A percentile compares a stretch with the other conserved stretches of the same genome.
Conservation (phyloP, 2,329 filamentous ascomycete genomes). For the Trichocomaceae sp. region DNA sequence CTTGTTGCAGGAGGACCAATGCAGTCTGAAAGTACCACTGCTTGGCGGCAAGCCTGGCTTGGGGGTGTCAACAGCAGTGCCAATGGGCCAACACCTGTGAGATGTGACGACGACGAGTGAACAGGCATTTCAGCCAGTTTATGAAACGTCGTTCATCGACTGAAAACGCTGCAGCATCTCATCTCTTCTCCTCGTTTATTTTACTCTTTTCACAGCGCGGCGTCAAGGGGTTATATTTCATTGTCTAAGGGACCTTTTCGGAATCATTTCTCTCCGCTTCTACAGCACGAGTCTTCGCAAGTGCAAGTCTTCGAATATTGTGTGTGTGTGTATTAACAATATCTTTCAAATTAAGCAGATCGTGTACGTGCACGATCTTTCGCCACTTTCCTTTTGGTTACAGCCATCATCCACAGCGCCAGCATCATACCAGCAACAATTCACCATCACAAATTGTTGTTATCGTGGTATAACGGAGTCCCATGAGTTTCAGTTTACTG, state of each 20-base stretch:
- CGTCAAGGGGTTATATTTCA: constrained; percentile 12
- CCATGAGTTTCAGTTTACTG: background rate
- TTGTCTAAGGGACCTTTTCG: background rate
- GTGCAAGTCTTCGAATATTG: background rate
- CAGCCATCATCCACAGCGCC: background rate
- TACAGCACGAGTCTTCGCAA: background rate
- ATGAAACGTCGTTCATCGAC: background rate
- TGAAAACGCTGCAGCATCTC: background rate
- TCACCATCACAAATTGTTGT: background rate
- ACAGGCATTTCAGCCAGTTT: background rate
- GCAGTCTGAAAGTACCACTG: constrained; percentile 33
- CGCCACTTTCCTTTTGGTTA: background rate
- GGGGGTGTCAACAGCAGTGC: constrained; percentile 25
- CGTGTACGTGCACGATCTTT: background rate
- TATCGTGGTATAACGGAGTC: constrained; percentile 2
- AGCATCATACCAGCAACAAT: constrained; percentile 2
- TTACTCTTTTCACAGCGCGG: constrained; percentile 11
- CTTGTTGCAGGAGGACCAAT: constrained; percentile 25
- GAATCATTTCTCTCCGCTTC: background rate
- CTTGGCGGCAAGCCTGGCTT: constrained; percentile 28
- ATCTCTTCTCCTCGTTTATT: constrained; percentile 9
- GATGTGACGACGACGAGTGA: constrained; percentile 24
- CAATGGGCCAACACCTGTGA: constrained; percentile 16
- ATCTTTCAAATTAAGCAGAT: background rate
- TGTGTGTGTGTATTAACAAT: background rate